Evolutionary conservation across 441 rosid species (phyloP), one percentile per base, ranked within the genome.

Genomic region (Aquilaria agallochum): DNA sequence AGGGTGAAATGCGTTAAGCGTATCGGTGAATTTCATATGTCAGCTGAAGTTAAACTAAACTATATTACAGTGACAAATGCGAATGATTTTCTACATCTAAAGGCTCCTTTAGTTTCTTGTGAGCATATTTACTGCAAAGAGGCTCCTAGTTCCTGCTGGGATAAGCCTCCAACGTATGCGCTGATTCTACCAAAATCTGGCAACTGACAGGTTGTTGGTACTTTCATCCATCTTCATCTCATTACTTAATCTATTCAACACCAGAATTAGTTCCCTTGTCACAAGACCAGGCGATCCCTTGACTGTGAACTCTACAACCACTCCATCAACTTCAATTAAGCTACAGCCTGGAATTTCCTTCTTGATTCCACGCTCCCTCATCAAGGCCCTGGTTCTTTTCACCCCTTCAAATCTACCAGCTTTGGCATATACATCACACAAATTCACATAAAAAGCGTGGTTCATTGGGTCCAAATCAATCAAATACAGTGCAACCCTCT

Each of bases 341-440:
- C 92, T 86, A 64, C 82, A 78, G 46, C 89, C 89, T 8, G 79
- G 76, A 30, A 68, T 67, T 73, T 78, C 80, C 67, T 86, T 83
- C 54, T 56, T 73, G 31, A 81, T 65, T 49, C 80, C 79, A 52
- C 70, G 62, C 62, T 69, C 78, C 56, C 71, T 71, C 87, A 86
- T 81, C 1, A 68, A 62, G 44, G 64, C 64, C 70, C 82, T 79
- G 34, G 75, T 55, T 63, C 63, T 72, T 68, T 79, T 79, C 49
- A 68, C 69, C 12, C 75, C 79, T 34, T 67, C 67, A 55, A 68
- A 78, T 59, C 76, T 81, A 65, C 73, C 62, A 27, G 80, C 80
- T 79, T 76, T 83, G 56, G 78, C 83, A 62, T 81, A 83, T 50
- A 79, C 31, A 59, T 82, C 86, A 53, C 84, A 77, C 68, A 80